Evolutionary conservation across 768 basidiomycete genomes (phyloP).

Genomic region (Serendipita sp.): DNA sequence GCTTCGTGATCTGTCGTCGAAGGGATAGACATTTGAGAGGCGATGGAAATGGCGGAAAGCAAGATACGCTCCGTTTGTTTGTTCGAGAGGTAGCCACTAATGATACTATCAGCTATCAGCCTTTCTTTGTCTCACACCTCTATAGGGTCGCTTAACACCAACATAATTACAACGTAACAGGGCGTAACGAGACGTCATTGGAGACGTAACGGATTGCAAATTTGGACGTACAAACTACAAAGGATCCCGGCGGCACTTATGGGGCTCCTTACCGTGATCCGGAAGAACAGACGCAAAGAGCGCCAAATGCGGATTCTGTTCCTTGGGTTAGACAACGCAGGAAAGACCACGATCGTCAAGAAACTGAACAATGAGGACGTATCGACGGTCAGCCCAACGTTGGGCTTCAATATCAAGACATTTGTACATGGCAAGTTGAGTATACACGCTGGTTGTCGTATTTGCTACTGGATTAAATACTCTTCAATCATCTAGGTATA

Average conservation of each 20-base stretch:
- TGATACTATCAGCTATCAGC: background rate
- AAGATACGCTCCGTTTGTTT: background rate
- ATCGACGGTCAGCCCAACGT: slow-evolving; percentile 70
- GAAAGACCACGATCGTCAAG: slow-evolving; percentile 96
- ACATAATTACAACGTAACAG: too few species aligned
- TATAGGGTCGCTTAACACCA: too few species aligned
- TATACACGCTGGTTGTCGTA: slow-evolving; percentile 15
- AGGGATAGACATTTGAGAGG: background rate
- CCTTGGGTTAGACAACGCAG: slow-evolving; percentile 96
- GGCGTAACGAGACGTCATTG: too few species aligned
- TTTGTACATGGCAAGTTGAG: slow-evolving; percentile 71
- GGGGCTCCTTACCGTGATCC: slow-evolving; percentile 92
- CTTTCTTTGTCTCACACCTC: too few species aligned
- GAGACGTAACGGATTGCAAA: too few species aligned
- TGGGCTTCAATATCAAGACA: slow-evolving; percentile 99
- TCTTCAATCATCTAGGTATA: slow-evolving; percentile 20
- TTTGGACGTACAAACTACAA: background rate
- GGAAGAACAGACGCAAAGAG: slow-evolving; percentile 91
- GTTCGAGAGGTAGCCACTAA: background rate
- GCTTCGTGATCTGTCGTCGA: slow-evolving; percentile 13
- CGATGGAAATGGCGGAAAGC: background rate
- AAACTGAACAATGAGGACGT: slow-evolving; percentile 89
- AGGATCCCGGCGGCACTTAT: slow-evolving; percentile 23
- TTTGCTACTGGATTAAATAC: slow-evolving; percentile 7
- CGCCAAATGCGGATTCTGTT: slow-evolving; percentile 94